Evolutionary conservation across 768 basidiomycete genomes (phyloP).

Genomic region (Lactarius quietus): DNA sequence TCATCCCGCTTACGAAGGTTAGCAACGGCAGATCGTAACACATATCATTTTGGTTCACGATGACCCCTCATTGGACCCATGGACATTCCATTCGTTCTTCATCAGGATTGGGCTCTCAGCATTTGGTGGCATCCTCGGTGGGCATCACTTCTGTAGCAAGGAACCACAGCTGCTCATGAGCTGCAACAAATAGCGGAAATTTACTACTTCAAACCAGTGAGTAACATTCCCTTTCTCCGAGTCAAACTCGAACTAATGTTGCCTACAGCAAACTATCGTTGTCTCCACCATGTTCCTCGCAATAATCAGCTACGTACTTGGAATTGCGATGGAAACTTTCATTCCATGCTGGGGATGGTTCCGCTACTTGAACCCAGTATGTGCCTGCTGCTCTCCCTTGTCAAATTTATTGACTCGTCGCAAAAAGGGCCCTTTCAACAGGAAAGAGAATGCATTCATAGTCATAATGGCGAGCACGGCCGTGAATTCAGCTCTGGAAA

Average conservation of each 20-base stretch:
- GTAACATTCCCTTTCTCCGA: slow-evolving; percentile 5
- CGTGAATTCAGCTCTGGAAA: slow-evolving; percentile 50
- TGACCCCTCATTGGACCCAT: slow-evolving; percentile 44
- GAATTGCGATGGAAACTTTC: no score
- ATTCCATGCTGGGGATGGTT: no score
- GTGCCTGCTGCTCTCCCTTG: no score
- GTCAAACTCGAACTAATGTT: not conserved
- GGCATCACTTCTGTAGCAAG: no score
- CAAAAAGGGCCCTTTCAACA: no score
- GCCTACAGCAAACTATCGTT: slow-evolving; percentile 45
- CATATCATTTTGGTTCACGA: slow-evolving; percentile 45
- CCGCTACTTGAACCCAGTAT: no score
- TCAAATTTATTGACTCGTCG: no score
- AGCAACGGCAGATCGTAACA: slow-evolving; percentile 48
- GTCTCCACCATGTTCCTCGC: slow-evolving; percentile 55
- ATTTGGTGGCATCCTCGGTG: slow-evolving; percentile 52
- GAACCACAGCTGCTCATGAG: no score
- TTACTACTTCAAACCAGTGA: slow-evolving; percentile 55
- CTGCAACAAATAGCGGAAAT: no score
- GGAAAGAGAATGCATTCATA: no score
- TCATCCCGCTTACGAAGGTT: no score
- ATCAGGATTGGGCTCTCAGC: slow-evolving; percentile 47
- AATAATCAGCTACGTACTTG: no score
- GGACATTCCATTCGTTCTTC: slow-evolving; percentile 46
- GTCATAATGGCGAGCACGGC: slow-evolving; percentile 57